A percentile compares a stretch with the other conserved stretches of the same genome.
phyloP scores from a whole-genome alignment of 306 rosid species.

The Lagenaria siceraria region DNA sequence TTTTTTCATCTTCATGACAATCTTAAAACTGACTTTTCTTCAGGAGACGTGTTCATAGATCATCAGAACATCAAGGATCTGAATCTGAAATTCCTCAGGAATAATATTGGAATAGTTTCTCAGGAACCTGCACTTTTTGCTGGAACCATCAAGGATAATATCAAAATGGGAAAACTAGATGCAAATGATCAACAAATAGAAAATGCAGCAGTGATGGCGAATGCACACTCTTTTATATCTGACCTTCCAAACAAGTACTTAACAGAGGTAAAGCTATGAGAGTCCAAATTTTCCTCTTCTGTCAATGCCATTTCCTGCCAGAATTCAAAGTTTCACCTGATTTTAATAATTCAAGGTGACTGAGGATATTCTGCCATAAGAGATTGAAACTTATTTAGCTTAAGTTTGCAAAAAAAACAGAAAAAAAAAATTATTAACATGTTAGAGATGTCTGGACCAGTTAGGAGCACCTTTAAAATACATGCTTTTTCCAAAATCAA shows the following conservation, averaged over 20 bases:
- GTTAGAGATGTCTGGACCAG: not conserved
- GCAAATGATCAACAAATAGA: constrained; percentile 58
- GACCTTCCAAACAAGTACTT: constrained; percentile 62
- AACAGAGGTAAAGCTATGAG: constrained; percentile 38
- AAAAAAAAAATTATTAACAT: not conserved
- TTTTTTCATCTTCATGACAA: not conserved
- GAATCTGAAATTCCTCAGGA: constrained; percentile 57
- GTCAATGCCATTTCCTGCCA: not conserved
- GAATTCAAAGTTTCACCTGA: not conserved
- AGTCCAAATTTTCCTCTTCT: not conserved
- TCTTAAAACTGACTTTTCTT: not conserved
- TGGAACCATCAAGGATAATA: constrained; percentile 60
- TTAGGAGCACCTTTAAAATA: not conserved
- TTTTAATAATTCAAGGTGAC: not conserved
- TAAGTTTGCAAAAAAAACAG: not conserved
- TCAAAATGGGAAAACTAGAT: constrained; percentile 59
- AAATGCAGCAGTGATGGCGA: constrained; percentile 61
- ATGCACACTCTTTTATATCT: constrained; percentile 64
- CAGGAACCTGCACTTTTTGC: constrained; percentile 74
- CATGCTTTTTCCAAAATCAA: not conserved
- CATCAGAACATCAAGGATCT: constrained; percentile 48
- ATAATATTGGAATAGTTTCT: constrained; percentile 62
- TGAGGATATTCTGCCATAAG: not conserved
- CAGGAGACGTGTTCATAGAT: constrained; percentile 69
- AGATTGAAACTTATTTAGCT: not conserved